Conservation (phyloP, 345 rosid genomes). For the Eucalyptus brandiana region DNA sequence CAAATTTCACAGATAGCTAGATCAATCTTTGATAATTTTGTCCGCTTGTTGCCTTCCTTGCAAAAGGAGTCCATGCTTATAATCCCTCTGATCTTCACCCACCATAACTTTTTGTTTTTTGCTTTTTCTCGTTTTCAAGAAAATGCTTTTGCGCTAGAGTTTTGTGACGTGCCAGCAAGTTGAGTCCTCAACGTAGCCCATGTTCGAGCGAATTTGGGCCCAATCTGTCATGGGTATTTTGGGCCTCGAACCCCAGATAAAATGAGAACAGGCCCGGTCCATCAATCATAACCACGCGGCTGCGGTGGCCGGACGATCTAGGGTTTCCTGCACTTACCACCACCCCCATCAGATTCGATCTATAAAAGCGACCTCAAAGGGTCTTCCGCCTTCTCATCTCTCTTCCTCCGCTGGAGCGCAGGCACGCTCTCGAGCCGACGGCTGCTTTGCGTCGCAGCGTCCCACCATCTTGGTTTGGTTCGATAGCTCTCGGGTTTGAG, state of each 20-base stretch:
- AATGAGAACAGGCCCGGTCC: neutral
- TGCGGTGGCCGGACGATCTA: neutral
- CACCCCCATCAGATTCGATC: neutral
- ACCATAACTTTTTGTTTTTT: neutral
- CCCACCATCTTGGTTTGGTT: neutral
- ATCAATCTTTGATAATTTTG: neutral
- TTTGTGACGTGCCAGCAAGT: neutral
- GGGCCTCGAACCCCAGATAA: neutral
- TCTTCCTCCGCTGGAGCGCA: neutral
- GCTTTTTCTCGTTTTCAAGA: neutral
- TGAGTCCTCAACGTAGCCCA: neutral
- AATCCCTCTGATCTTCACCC: neutral
- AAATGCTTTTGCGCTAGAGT: neutral
- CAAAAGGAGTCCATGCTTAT: neutral
- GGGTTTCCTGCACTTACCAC: neutral
- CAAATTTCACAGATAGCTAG: neutral
- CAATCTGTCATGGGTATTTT: neutral
- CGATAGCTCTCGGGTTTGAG: neutral
- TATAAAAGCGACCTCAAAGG: neutral
- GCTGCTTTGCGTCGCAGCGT: neutral
- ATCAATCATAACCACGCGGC: neutral
- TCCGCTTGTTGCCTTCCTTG: neutral
- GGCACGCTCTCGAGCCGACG: neutral
- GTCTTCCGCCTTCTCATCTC: neutral
- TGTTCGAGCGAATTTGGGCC: neutral